Conservation (phyloP, 345 rosid species). For the Brassica rapa region DNA sequence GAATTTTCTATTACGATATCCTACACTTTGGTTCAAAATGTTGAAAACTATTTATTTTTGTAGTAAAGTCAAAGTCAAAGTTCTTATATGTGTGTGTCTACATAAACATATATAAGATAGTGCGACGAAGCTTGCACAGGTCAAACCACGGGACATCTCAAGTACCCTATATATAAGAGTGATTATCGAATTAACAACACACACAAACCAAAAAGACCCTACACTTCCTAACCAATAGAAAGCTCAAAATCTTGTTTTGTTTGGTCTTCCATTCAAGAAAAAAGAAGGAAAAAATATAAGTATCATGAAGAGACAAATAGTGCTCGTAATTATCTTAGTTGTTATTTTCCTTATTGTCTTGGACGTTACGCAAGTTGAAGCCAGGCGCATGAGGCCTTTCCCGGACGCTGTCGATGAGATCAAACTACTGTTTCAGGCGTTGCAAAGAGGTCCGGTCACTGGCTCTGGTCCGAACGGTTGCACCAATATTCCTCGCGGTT, state of each 20-base stretch:
- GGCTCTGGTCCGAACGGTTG: slow-evolving; percentile 40
- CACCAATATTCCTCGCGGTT: slow-evolving; percentile 32
- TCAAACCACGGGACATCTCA: neutral
- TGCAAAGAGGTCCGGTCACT: slow-evolving; percentile 33
- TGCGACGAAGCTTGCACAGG: neutral
- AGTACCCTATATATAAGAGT: neutral
- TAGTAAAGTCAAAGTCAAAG: slow-evolving; percentile 39
- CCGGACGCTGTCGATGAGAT: slow-evolving; percentile 34
- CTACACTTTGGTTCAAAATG: slow-evolving; percentile 26
- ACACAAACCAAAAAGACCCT: slow-evolving; percentile 11
- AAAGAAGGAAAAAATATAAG: neutral
- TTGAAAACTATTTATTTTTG: slow-evolving; percentile 15
- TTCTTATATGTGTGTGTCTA: slow-evolving; percentile 31
- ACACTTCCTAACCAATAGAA: slow-evolving; percentile 9
- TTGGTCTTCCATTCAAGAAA: neutral
- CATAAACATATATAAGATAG: slow-evolving; percentile 30
- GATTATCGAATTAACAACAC: neutral
- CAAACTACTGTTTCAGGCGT: slow-evolving; percentile 28
- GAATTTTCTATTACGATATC: slow-evolving; percentile 22
- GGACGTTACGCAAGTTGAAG: slow-evolving; percentile 35
- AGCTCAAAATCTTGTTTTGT: slow-evolving; percentile 14
- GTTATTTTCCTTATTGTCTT: slow-evolving; percentile 27
- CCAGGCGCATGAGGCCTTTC: slow-evolving; percentile 28
- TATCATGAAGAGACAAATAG: slow-evolving; percentile 36
- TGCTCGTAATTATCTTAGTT: slow-evolving; percentile 12